Conservation (phyloP, 148 eudicot genomes). For the Hydrangea macrophylla region DNA sequence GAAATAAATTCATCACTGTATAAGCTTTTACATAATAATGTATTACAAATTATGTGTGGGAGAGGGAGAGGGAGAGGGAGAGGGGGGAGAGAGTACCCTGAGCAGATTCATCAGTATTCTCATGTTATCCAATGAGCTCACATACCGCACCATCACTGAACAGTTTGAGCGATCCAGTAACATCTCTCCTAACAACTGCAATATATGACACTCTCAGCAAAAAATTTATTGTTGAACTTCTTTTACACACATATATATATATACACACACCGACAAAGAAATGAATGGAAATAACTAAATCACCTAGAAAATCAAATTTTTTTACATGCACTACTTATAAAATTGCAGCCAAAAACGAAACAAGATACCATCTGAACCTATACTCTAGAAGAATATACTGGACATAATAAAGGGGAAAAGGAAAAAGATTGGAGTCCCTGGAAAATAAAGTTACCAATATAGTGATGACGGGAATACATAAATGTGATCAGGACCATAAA, state of each 20-base stretch:
- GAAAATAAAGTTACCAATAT: background rate
- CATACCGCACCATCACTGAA: constrained; percentile 46
- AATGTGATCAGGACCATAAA: background rate
- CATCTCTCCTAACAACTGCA: constrained; percentile 55
- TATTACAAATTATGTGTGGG: background rate
- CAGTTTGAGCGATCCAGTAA: constrained; percentile 58
- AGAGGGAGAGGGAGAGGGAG: background rate
- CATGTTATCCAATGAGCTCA: constrained; percentile 52
- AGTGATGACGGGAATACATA: background rate
- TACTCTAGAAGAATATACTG: too few species aligned
- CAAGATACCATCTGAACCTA: too few species aligned
- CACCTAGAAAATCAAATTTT: background rate
- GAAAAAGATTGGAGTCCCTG: too few species aligned
- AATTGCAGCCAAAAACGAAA: too few species aligned
- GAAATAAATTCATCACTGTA: background rate
- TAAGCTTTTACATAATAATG: too few species aligned
- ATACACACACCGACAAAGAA: background rate
- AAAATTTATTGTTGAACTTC: background rate
- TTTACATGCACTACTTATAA: too few species aligned
- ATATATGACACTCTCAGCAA: constrained; percentile 1
- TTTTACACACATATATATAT: too few species aligned
- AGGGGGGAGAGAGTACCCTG: constrained; percentile 30
- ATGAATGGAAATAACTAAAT: background rate
- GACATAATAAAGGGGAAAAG: background rate
- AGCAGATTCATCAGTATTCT: constrained; percentile 62